Evolutionary conservation across 2,329 filamentous ascomycete species (phyloP).

Genomic region (Trichoderma endophyticum): DNA sequence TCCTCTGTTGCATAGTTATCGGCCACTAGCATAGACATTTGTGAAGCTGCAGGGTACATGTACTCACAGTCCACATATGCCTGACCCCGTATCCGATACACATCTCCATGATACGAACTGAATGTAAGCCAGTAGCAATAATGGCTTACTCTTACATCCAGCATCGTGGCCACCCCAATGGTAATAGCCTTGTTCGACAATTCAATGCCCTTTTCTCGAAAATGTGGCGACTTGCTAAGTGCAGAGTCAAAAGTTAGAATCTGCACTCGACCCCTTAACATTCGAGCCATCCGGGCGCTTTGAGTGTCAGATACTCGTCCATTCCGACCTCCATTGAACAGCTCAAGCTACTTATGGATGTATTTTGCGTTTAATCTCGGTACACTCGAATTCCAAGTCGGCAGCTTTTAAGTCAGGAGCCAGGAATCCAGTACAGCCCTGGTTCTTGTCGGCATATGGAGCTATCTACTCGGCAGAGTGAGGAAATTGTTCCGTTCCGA

Average conservation of each 20-base stretch:
- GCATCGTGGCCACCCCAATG: neutral
- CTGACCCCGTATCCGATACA: neutral
- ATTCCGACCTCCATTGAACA: neutral
- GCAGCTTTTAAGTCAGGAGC: neutral
- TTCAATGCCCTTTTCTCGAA: neutral
- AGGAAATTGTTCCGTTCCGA: neutral
- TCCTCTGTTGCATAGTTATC: neutral
- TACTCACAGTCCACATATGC: neutral
- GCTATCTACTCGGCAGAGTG: neutral
- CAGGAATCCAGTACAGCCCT: neutral
- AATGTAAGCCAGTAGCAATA: neutral
- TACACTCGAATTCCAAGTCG: neutral
- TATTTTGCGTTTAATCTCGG: neutral
- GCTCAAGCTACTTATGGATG: neutral
- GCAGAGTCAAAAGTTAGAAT: neutral
- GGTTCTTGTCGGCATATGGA: neutral
- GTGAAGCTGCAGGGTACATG: neutral
- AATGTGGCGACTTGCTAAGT: neutral
- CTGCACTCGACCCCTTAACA: neutral
- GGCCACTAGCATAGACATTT: neutral
- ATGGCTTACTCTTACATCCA: neutral
- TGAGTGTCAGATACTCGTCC: neutral
- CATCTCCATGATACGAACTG: neutral
- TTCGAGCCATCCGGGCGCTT: neutral
- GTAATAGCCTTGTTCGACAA: neutral